Evolutionary conservation across 352 stramenopile genomes (phyloP).

Genomic region (Plasmopara viticola): DNA sequence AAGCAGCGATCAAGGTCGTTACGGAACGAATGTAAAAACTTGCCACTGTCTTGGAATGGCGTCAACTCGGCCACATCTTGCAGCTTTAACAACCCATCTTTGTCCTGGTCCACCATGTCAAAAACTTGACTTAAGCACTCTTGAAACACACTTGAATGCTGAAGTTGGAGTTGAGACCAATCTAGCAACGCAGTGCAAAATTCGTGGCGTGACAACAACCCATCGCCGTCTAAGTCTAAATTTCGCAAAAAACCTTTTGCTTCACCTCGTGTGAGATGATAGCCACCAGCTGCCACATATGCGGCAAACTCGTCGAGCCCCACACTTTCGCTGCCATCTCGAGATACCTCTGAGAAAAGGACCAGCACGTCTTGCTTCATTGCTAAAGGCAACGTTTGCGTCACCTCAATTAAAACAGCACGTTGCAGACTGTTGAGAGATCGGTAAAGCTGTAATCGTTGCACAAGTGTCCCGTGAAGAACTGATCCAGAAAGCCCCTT

Average conservation of each 20-base stretch:
- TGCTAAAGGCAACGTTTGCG: conserved; percentile 39
- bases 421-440: conserved; percentile 67
- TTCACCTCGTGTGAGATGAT: conserved; percentile 55
- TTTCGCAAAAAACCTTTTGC: conserved; percentile 50
- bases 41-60: conserved; percentile 25
- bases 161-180: conserved; percentile 49
- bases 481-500: conserved; percentile 22
- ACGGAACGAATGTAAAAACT: conserved; percentile 45
- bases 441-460: conserved; percentile 68
- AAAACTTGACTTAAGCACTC: conserved; percentile 39
- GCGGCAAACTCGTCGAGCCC: conserved; percentile 48
- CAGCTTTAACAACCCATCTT: conserved; percentile 40
- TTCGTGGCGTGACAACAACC: conserved; percentile 49
- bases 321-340: conserved; percentile 36
- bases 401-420: conserved; percentile 54
- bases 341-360: conserved; percentile 60
- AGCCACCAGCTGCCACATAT: conserved; percentile 48
- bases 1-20: conserved; percentile 60
- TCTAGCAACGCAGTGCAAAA: conserved; percentile 66
- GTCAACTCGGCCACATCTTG: conserved; percentile 41
- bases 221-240: conserved; percentile 60
- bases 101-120: conserved; percentile 36
- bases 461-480: conserved; percentile 61
- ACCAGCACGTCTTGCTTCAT: conserved; percentile 56
- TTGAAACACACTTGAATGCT: conserved; percentile 28